Percentiles rank a stretch among this genome's conserved stretches.
phyloP scores from a whole-genome alignment of 805 yeast species.

The Saturnispora bothae region DNA sequence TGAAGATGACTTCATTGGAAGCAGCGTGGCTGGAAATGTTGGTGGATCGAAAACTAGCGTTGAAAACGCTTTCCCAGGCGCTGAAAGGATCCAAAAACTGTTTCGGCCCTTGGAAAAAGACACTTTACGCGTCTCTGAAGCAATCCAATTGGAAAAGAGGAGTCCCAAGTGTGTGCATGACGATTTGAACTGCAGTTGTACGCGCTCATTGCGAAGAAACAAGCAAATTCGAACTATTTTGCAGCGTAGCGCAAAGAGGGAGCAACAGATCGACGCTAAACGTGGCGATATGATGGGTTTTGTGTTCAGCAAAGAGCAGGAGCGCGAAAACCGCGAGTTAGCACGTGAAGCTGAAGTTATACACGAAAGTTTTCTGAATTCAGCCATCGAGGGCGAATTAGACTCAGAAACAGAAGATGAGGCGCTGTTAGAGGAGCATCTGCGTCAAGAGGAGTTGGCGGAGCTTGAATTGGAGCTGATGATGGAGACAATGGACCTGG shows the following conservation, averaged over 20 bases:
- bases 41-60: neutral
- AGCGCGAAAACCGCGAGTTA: conserved; percentile 8
- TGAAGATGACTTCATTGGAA: neutral
- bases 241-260: conserved; percentile 12
- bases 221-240: conserved; percentile 5
- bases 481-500: conserved; percentile 5
- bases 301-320: conserved; percentile 19
- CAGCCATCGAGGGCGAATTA: conserved; percentile 15
- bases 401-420: conserved; percentile 19
- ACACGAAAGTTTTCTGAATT: conserved; percentile 15
- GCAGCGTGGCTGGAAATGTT: neutral
- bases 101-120: conserved; percentile 16
- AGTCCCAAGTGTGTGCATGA: neutral
- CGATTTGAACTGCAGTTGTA: conserved; percentile 1
- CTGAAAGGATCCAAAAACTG: conserved; percentile 12
- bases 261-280: conserved; percentile 7
- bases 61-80: neutral
- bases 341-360: conserved; percentile 16
- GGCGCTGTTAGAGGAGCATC: conserved; percentile 22
- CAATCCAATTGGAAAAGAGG: neutral
- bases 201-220: conserved; percentile 1
- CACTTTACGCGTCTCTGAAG: neutral
- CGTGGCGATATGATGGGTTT: conserved; percentile 24
- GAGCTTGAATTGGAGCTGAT: conserved; percentile 23
- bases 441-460: conserved; percentile 19